Percentiles rank a stretch among this genome's conserved stretches.
Conservation (phyloP, 2,329 filamentous ascomycete species). For the Nakataea oryzae region DNA sequence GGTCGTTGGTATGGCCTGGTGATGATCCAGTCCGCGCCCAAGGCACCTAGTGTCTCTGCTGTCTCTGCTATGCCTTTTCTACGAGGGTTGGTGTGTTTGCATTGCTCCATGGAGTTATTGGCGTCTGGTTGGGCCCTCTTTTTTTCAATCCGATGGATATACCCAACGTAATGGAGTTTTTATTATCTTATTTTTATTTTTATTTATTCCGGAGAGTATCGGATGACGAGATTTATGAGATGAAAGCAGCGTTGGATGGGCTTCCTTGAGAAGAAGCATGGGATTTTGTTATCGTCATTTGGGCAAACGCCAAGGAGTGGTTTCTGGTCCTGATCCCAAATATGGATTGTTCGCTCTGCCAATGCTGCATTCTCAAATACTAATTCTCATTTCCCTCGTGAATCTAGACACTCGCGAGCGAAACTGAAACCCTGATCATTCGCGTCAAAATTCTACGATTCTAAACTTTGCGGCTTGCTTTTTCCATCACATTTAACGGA, state of each 20-base stretch:
- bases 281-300: not conserved
- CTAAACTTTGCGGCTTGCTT: no score
- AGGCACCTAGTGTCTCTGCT: no score
- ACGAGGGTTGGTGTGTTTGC: not conserved
- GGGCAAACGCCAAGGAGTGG: no score
- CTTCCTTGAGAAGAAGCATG: not conserved
- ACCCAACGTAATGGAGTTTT: not conserved
- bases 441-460: no score
- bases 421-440: no score
- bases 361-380: no score
- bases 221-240: not conserved
- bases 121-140: not conserved
- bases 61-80: not conserved
- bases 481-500: no score
- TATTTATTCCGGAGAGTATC: not conserved
- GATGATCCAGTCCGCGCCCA: not conserved
- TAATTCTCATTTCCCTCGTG: no score
- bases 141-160: not conserved
- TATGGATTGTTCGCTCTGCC: not conserved
- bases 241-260: not conserved
- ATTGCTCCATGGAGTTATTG: not conserved
- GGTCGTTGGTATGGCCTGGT: not conserved
- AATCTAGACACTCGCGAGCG: no score
- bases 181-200: not conserved
- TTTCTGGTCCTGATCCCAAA: not conserved